phyloP scores from a whole-genome alignment of 257 asterid species.

The Linderniella brevidens region DNA sequence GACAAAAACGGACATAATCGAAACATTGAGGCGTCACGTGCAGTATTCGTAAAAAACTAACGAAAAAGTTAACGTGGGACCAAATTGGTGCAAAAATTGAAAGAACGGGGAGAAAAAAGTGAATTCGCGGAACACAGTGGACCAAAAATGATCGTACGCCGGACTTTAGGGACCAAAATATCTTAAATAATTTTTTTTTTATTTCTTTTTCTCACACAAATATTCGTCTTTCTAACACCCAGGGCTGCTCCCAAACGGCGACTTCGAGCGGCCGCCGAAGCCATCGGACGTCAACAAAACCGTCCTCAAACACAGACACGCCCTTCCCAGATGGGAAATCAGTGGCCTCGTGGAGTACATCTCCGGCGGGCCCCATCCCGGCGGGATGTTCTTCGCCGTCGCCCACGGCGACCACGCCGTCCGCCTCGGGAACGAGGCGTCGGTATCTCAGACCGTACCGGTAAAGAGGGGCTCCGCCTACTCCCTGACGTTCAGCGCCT shows the following conservation, averaged over 20 bases:
- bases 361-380: constrained; percentile 87
- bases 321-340: constrained; percentile 83
- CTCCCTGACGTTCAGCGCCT: constrained; percentile 77
- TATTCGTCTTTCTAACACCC: constrained; percentile 1
- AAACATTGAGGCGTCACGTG: too few relatives aligned
- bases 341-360: constrained; percentile 67
- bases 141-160: too few relatives aligned
- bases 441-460: constrained; percentile 49
- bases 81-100: too few relatives aligned
- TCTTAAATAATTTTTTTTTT: background rate
- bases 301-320: constrained; percentile 33
- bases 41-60: too few relatives aligned
- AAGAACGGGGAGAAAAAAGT: too few relatives aligned
- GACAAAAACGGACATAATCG: too few relatives aligned
- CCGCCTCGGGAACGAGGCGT: constrained; percentile 83
- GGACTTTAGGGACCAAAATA: too few relatives aligned
- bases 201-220: background rate
- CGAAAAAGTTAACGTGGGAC: too few relatives aligned
- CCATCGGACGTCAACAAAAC: constrained; percentile 35
- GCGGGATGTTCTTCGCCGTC: constrained; percentile 77
- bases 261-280: constrained; percentile 60
- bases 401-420: constrained; percentile 81
- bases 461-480: constrained; percentile 59
- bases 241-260: constrained; percentile 74
- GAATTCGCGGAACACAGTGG: too few relatives aligned